Conservation (phyloP, 1,284 basidiomycete species). For the Hymenochaete sp. region DNA sequence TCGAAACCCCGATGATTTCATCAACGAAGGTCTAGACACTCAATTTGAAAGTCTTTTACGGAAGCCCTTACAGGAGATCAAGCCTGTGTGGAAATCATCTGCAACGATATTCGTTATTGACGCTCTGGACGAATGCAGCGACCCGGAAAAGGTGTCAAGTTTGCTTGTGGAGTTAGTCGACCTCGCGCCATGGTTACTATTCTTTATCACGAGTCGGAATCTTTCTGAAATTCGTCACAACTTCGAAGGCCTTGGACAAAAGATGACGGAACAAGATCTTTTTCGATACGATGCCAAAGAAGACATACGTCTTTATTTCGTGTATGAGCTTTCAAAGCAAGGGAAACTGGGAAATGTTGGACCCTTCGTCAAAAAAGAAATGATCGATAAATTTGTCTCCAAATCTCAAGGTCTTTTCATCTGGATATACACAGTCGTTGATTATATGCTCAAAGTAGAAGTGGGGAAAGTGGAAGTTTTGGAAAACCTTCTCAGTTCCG, state of each 20-base stretch:
- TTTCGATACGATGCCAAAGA: neutral
- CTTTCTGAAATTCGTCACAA: constrained; percentile 4
- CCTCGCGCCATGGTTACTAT: neutral
- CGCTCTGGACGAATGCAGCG: constrained; percentile 11
- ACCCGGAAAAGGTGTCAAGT: neutral
- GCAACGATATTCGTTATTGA: constrained; percentile 6
- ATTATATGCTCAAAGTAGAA: constrained; percentile 18
- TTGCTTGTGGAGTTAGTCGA: neutral
- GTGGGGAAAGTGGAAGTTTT: neutral
- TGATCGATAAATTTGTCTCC: no score
- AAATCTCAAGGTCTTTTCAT: constrained; percentile 26
- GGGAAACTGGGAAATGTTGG: no score
- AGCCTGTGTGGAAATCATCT: no score
- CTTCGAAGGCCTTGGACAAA: no score
- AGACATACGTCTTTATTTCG: neutral
- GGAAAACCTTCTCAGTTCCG: neutral
- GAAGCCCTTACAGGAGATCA: no score
- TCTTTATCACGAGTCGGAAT: constrained; percentile 8
- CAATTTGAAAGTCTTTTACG: no score
- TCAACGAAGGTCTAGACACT: no score
- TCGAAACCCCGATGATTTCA: no score
- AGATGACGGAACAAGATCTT: no score
- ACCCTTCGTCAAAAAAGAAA: no score
- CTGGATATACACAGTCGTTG: constrained; percentile 25
- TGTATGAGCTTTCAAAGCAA: constrained; percentile 18